phyloP scores from a whole-genome alignment of 2,329 filamentous ascomycete species.

The Sporothrix euskadiensis region DNA sequence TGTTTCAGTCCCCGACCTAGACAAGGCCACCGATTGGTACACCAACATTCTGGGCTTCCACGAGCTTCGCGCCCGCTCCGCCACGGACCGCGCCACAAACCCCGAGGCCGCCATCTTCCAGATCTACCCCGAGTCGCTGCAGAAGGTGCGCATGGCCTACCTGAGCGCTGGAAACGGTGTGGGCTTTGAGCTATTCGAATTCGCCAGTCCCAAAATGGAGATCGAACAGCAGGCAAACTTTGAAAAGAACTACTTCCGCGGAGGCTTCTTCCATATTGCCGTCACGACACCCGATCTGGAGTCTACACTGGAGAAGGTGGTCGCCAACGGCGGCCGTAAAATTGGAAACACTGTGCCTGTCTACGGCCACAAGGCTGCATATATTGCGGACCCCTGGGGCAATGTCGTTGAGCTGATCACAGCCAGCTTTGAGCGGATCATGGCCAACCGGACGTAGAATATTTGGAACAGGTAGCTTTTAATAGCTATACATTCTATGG shows the following conservation, averaged over 20 bases:
- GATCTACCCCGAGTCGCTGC: conserved; percentile 23
- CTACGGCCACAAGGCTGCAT: conserved; percentile 17
- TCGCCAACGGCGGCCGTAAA: background rate
- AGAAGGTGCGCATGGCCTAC: conserved; percentile 23
- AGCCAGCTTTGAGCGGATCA: conserved; percentile 19
- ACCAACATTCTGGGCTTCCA: conserved; percentile 20
- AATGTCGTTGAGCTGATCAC: conserved; percentile 25
- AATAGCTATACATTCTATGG: too few relatives aligned
- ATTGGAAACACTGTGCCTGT: conserved; percentile 21
- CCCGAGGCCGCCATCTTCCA: conserved; percentile 20
- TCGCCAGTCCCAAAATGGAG: background rate
- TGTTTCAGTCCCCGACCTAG: conserved; percentile 22
- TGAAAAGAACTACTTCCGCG: conserved; percentile 22
- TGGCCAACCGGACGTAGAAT: conserved; percentile 9
- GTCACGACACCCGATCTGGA: conserved; percentile 18
- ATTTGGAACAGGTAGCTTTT: background rate
- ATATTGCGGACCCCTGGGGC: conserved; percentile 26
- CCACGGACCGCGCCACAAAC: background rate
- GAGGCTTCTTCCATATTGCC: conserved; percentile 26
- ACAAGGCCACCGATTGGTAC: conserved; percentile 22
- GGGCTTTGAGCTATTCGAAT: conserved; percentile 27
- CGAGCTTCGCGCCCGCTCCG: conserved; percentile 6
- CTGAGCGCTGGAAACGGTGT: conserved; percentile 26
- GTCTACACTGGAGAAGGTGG: background rate
- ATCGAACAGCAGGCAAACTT: conserved; percentile 13